These are phyloP conservation scores for Sonneratia alba DNA, from an alignment of 345 rosid genomes.

Conservation along the genomic window DNA sequence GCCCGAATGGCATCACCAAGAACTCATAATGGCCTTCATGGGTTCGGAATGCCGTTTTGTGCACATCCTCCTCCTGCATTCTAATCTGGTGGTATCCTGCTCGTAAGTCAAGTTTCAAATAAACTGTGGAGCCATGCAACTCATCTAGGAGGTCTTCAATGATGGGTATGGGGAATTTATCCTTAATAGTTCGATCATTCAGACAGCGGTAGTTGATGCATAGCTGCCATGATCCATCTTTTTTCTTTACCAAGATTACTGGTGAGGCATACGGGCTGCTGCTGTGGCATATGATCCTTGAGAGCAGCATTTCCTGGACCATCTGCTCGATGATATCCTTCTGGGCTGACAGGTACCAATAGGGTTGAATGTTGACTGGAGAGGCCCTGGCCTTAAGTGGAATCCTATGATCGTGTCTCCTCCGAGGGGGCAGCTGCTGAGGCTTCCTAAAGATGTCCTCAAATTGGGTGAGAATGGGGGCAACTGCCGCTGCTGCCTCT, in stretches of 20 bases:
- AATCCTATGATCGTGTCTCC: background rate
- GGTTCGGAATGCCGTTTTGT: slow-evolving; percentile 6
- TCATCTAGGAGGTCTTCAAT: background rate
- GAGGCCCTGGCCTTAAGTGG: background rate
- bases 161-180: slow-evolving; percentile 3
- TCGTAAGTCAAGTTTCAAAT: too few relatives aligned
- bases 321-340: slow-evolving; percentile 9
- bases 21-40: slow-evolving; percentile 17
- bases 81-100: background rate
- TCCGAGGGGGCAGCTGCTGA: background rate
- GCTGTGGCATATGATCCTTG: background rate
- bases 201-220: slow-evolving; percentile 1
- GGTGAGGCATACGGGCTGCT: slow-evolving; percentile 7
- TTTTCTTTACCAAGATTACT: slow-evolving; percentile 7
- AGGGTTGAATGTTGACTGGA: slow-evolving; percentile 3
- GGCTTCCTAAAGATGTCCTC: background rate
- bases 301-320: slow-evolving; percentile 2
- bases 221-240: slow-evolving; percentile 9
- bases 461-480: background rate
- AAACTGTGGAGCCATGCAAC: too few relatives aligned
- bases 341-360: background rate
- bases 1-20: slow-evolving; percentile 13
- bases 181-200: slow-evolving; percentile 2
- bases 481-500: background rate
- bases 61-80: background rate